Evolutionary conservation across 2,329 filamentous ascomycete species (phyloP).

Genomic region (Penicillium crustosum): DNA sequence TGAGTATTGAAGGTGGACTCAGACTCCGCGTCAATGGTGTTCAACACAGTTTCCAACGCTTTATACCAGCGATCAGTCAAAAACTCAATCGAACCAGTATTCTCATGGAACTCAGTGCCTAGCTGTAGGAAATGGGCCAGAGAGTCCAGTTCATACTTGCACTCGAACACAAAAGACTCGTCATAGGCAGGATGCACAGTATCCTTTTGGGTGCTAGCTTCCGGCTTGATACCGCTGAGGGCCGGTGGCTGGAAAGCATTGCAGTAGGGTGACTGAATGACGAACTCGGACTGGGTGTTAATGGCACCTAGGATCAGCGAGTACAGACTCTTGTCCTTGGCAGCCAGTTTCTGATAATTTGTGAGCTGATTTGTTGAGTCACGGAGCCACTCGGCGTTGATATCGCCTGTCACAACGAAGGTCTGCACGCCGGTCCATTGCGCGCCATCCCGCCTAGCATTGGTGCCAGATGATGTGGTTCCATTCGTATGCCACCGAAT

Average conservation of each 20-base stretch:
- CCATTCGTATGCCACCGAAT: slow-evolving; percentile 80
- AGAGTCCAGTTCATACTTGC: slow-evolving; percentile 98
- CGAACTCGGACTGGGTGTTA: slow-evolving; percentile 92
- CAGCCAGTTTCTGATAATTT: slow-evolving; percentile 83
- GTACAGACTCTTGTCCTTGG: slow-evolving; percentile 74
- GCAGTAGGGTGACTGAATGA: slow-evolving; percentile 93
- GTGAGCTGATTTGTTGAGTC: slow-evolving; percentile 92
- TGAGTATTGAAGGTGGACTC: slow-evolving; percentile 75
- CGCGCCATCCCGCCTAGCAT: slow-evolving; percentile 51
- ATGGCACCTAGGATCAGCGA: slow-evolving; percentile 87
- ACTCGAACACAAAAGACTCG: slow-evolving; percentile 84
- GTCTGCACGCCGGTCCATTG: slow-evolving; percentile 83
- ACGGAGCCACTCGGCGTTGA: slow-evolving; percentile 88
- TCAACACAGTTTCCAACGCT: slow-evolving; percentile 72
- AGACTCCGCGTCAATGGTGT: slow-evolving; percentile 75
- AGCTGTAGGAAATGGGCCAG: slow-evolving; percentile 87
- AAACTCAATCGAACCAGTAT: slow-evolving; percentile 76
- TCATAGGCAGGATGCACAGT: slow-evolving; percentile 84
- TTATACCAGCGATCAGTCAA: slow-evolving; percentile 74
- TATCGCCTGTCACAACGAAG: slow-evolving; percentile 91
- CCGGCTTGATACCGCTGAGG: slow-evolving; percentile 70
- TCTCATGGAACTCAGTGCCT: slow-evolving; percentile 79
- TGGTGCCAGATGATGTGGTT: slow-evolving; percentile 30
- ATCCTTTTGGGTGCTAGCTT: slow-evolving; percentile 79
- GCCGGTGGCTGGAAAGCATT: slow-evolving; percentile 96